These are phyloP conservation scores for Exophiala sideris DNA, from an alignment of 2,329 filamentous ascomycete species.

Conservation along the genomic window DNA sequence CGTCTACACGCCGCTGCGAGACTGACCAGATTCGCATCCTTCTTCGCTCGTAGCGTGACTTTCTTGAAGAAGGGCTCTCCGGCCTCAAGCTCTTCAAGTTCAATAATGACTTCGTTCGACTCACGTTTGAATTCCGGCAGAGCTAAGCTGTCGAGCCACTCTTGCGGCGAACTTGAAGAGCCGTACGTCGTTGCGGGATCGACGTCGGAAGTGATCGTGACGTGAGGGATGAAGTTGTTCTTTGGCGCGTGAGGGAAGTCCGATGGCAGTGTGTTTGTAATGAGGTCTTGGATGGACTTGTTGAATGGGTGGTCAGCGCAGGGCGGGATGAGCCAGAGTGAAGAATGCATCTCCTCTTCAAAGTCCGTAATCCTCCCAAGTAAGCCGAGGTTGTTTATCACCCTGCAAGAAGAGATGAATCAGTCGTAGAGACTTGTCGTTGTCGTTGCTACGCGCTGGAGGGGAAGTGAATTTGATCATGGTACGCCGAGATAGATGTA, in stretches of 20 bases:
- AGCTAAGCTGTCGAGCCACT: slow-evolving; percentile 15
- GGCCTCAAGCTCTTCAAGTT: slow-evolving; percentile 19
- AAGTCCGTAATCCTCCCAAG: too few relatives aligned
- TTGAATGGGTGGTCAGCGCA: slow-evolving; percentile 17
- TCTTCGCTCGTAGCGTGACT: slow-evolving; percentile 11
- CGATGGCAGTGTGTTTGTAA: slow-evolving; percentile 14
- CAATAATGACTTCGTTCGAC: slow-evolving; percentile 12
- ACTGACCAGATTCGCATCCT: slow-evolving; percentile 18
- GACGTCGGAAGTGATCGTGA: slow-evolving; percentile 15
- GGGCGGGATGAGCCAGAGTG: slow-evolving; percentile 18
- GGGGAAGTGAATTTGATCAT: too few relatives aligned
- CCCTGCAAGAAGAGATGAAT: background rate
- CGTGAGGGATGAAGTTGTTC: slow-evolving; percentile 14
- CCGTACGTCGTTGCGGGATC: slow-evolving; percentile 14
- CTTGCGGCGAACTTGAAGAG: slow-evolving; percentile 11
- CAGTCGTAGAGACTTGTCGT: too few relatives aligned
- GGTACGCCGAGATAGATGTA: too few relatives aligned
- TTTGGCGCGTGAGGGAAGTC: slow-evolving; percentile 12
- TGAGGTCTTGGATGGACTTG: slow-evolving; percentile 17
- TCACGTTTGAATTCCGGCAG: slow-evolving; percentile 18
- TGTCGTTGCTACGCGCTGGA: too few relatives aligned
- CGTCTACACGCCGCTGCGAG: slow-evolving; percentile 11
- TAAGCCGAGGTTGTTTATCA: too few relatives aligned
- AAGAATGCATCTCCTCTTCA: slow-evolving; percentile 1
- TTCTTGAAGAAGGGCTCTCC: slow-evolving; percentile 22